phyloP scores from a whole-genome alignment of 192 early-diverging fungal species.

The Phlyctochytrium bullatum region DNA sequence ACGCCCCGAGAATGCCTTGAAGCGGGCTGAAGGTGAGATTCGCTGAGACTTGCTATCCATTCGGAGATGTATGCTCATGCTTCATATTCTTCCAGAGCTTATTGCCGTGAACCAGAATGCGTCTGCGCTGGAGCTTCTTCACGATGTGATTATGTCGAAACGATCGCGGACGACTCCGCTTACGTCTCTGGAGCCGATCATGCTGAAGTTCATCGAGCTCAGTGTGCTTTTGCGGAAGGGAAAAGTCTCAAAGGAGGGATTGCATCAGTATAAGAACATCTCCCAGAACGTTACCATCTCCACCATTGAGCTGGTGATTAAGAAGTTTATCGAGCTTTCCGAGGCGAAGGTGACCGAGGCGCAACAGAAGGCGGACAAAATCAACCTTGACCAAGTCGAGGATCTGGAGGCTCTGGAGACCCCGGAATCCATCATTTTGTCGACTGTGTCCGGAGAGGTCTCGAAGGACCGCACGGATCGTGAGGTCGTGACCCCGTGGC shows the following conservation, averaged over 20 bases:
- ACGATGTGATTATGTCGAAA: slow-evolving; percentile 90
- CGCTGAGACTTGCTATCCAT: background rate
- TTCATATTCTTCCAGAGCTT: slow-evolving; percentile 51
- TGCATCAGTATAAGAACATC: slow-evolving; percentile 98
- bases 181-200: slow-evolving; percentile 82
- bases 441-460: slow-evolving; percentile 90
- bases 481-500: slow-evolving; percentile 97
- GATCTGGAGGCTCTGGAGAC: slow-evolving; percentile 97
- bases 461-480: slow-evolving; percentile 96
- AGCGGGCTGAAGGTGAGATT: slow-evolving; percentile 74
- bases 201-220: slow-evolving; percentile 90
- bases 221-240: slow-evolving; percentile 84
- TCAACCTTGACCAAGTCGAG: slow-evolving; percentile 78
- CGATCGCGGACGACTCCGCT: slow-evolving; percentile 80
- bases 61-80: slow-evolving; percentile 3
- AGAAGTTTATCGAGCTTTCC: slow-evolving; percentile 78
- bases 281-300: slow-evolving; percentile 91
- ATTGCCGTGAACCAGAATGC: slow-evolving; percentile 82
- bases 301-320: slow-evolving; percentile 85
- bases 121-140: slow-evolving; percentile 81
- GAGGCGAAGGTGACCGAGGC: slow-evolving; percentile 88
- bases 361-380: slow-evolving; percentile 86
- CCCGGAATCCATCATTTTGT: slow-evolving; percentile 94
- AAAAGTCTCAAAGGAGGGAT: slow-evolving; percentile 90
- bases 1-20: slow-evolving; percentile 83